Conservation (phyloP, 345 rosid species). For the Odontarrhena argentea region DNA sequence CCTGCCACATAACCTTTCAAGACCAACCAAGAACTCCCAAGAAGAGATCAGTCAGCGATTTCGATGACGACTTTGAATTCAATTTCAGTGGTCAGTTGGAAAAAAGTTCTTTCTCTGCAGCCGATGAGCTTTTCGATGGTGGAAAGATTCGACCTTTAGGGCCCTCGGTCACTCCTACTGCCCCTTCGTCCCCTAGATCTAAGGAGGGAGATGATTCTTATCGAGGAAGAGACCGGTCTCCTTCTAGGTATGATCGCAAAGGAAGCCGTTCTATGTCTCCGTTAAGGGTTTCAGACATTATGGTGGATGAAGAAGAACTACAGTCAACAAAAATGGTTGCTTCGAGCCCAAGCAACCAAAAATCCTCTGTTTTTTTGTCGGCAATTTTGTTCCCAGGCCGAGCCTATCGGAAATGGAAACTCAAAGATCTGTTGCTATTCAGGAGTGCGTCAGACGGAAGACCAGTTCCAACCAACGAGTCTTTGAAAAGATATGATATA, state of each 20-base stretch:
- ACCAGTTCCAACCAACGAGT: slow-evolving; percentile 52
- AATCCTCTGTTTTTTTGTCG: slow-evolving; percentile 58
- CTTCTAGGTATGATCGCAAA: slow-evolving; percentile 47
- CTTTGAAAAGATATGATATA: slow-evolving; percentile 49
- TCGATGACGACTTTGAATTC: slow-evolving; percentile 67
- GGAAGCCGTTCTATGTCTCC: slow-evolving; percentile 85
- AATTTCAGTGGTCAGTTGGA: slow-evolving; percentile 71
- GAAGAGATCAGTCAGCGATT: slow-evolving; percentile 36
- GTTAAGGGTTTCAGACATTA: slow-evolving; percentile 63
- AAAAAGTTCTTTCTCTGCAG: slow-evolving; percentile 65
- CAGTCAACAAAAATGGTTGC: slow-evolving; percentile 39
- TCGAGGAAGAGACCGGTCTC: slow-evolving; percentile 42
- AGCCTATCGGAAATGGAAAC: slow-evolving; percentile 72
- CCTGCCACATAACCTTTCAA: too few species aligned
- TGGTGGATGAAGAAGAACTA: slow-evolving; percentile 49
- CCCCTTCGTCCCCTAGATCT: slow-evolving; percentile 50
- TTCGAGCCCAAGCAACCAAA: slow-evolving; percentile 40
- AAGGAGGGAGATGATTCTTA: slow-evolving; percentile 43
- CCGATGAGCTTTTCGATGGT: slow-evolving; percentile 86
- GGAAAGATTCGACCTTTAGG: slow-evolving; percentile 82
- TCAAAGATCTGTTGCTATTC: slow-evolving; percentile 74
- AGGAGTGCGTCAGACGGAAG: slow-evolving; percentile 95
- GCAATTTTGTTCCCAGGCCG: slow-evolving; percentile 60
- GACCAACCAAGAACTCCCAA: slow-evolving; percentile 36
- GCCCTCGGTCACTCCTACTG: slow-evolving; percentile 46